Evolutionary conservation across 768 basidiomycete species (phyloP).

Genomic region (Termitomyces sp.): DNA sequence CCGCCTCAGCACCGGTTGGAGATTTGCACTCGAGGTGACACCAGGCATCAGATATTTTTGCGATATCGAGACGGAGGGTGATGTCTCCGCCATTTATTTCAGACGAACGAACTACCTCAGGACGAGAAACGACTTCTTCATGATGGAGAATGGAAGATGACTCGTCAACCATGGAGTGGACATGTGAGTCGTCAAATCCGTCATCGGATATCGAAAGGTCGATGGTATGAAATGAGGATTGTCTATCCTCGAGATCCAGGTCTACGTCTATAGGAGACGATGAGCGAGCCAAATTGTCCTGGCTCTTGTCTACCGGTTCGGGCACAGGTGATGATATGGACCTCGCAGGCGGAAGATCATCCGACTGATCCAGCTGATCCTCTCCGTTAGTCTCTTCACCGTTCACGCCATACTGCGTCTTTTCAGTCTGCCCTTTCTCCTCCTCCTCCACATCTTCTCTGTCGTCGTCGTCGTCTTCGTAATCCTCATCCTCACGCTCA

Average conservation of each 20-base stretch:
- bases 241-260: slow-evolving; percentile 6
- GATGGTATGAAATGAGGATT: slow-evolving; percentile 6
- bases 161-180: slow-evolving; percentile 13
- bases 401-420: not conserved
- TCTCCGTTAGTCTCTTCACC: not conserved
- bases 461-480: slow-evolving; percentile 10
- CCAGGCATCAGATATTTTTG: slow-evolving; percentile 23
- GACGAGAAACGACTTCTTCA: slow-evolving; percentile 20
- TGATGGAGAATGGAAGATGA: slow-evolving; percentile 10
- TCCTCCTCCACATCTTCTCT: slow-evolving; percentile 19
- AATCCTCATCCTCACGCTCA: slow-evolving; percentile 16
- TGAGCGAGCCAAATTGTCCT: not conserved
- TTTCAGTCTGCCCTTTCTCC: slow-evolving; percentile 7
- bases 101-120: slow-evolving; percentile 37
- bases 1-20: not conserved
- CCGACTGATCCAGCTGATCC: not conserved
- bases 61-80: slow-evolving; percentile 30
- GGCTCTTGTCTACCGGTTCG: not conserved
- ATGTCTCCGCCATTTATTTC: slow-evolving; percentile 17
- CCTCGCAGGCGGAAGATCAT: not conserved
- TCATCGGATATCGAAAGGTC: slow-evolving; percentile 17
- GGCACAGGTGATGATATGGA: not conserved
- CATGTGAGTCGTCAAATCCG: slow-evolving; percentile 17
- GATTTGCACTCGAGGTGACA: slow-evolving; percentile 3
- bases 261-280: slow-evolving; percentile 18